These are phyloP conservation scores for Litchi chinensis DNA, from an alignment of 345 rosid species.

Conservation along the genomic window DNA sequence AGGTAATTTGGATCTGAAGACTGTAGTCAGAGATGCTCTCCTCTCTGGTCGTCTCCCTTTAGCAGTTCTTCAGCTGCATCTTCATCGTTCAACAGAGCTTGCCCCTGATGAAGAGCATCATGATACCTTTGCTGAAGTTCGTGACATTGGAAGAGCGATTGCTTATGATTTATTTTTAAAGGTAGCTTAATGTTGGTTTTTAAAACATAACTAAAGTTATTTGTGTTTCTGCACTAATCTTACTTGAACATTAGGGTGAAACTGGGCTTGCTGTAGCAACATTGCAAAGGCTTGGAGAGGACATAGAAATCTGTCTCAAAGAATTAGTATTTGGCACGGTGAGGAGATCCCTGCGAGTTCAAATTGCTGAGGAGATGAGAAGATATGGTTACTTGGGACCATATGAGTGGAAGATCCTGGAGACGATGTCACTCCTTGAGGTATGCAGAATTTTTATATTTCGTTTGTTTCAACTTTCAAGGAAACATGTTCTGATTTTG, in stretches of 20 bases:
- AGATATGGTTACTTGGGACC: slow-evolving; percentile 74
- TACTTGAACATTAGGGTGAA: slow-evolving; percentile 77
- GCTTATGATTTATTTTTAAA: slow-evolving; percentile 93
- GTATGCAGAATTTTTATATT: slow-evolving; percentile 43
- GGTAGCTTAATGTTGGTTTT: slow-evolving; percentile 53
- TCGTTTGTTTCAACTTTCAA: slow-evolving; percentile 14
- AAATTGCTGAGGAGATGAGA: slow-evolving; percentile 80
- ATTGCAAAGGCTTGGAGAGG: slow-evolving; percentile 95
- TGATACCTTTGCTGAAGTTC: slow-evolving; percentile 92
- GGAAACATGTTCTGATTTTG: slow-evolving; percentile 20
- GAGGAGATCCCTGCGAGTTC: slow-evolving; percentile 75
- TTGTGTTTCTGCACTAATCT: slow-evolving; percentile 36
- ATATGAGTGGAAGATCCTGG: slow-evolving; percentile 72
- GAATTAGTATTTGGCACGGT: slow-evolving; percentile 89
- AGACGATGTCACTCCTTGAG: slow-evolving; percentile 83
- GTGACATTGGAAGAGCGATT: slow-evolving; percentile 83
- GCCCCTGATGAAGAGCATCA: slow-evolving; percentile 51
- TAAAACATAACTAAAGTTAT: slow-evolving; percentile 19
- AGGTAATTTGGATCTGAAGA: slow-evolving; percentile 77
- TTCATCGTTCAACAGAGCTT: slow-evolving; percentile 70
- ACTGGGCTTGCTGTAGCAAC: slow-evolving; percentile 80
- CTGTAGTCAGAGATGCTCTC: slow-evolving; percentile 93
- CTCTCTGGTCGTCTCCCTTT: slow-evolving; percentile 93
- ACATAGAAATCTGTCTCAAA: slow-evolving; percentile 76
- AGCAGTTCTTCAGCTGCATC: slow-evolving; percentile 97